Evolutionary conservation across 1,284 basidiomycete genomes (phyloP).

Genomic region (Apiotrichum veenhuisii): DNA sequence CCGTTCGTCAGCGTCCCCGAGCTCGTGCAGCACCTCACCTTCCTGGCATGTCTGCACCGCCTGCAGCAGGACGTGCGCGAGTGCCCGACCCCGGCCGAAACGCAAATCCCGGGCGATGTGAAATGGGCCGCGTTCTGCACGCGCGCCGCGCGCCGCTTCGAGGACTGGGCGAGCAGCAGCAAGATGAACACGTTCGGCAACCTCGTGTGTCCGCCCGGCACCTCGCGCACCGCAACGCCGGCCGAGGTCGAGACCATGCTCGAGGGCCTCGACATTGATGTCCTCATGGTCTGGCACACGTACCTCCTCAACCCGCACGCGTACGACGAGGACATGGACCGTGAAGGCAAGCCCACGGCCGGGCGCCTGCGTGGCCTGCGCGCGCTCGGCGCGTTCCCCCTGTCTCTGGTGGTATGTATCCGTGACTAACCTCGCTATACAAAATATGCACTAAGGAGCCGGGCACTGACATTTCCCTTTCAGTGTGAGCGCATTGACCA

Average conservation of each 20-base stretch:
- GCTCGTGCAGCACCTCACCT: conserved; percentile 24
- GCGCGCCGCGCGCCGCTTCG: conserved; percentile 13
- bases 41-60: conserved; percentile 21
- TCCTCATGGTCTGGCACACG: conserved; percentile 40
- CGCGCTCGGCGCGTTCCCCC: conserved; percentile 18
- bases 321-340: conserved; percentile 23
- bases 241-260: not conserved
- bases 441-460: not conserved
- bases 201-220: not conserved
- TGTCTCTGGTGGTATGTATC: conserved; percentile 15
- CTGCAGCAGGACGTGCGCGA: conserved; percentile 20
- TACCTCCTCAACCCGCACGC: conserved; percentile 36
- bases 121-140: conserved; percentile 23
- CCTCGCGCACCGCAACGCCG: not conserved
- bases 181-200: not conserved
- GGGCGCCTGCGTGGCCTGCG: conserved; percentile 7
- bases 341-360: not conserved
- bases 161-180: conserved; percentile 8
- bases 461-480: not conserved
- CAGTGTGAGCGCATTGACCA: conserved; percentile 13
- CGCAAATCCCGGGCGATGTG: conserved; percentile 10
- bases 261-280: conserved; percentile 17
- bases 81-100: not conserved
- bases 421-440: not conserved
- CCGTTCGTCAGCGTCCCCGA: conserved; percentile 20